phyloP scores from a whole-genome alignment of 257 asterid genomes.

The Galeopsis tetrahit region DNA sequence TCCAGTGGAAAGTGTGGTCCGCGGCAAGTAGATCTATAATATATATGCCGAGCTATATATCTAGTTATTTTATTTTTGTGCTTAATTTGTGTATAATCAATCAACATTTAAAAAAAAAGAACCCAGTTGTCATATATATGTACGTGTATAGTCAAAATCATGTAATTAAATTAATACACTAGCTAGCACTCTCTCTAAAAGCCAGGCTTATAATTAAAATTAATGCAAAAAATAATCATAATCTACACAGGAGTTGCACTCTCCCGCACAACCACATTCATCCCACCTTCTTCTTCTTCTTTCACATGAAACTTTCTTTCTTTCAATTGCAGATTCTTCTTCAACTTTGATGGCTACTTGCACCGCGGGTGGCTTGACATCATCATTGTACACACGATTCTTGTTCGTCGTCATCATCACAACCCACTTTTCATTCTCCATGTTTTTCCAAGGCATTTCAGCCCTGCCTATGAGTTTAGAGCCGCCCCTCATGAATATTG shows the following conservation, averaged over 20 bases:
- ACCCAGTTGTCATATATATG: no score
- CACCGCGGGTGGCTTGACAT: background rate
- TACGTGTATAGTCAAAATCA: background rate
- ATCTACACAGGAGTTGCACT: constrained; percentile 44
- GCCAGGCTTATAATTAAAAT: constrained; percentile 42
- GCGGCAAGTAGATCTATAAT: no score
- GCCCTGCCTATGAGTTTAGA: constrained; percentile 60
- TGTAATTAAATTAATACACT: background rate
- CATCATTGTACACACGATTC: background rate
- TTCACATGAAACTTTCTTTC: constrained; percentile 6
- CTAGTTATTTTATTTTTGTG: no score
- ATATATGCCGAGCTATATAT: no score
- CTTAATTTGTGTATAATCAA: background rate
- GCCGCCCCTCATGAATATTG: constrained; percentile 39
- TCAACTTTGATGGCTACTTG: background rate
- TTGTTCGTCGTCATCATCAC: background rate
- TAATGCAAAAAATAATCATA: constrained; percentile 51
- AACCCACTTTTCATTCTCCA: constrained; percentile 51
- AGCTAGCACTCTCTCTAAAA: constrained; percentile 19
- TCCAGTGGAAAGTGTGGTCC: no score
- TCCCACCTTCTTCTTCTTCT: constrained; percentile 17
- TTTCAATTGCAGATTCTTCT: background rate
- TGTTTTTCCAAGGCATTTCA: constrained; percentile 55
- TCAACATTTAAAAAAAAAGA: background rate
- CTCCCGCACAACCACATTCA: constrained; percentile 46